Percentiles rank a stretch among this genome's conserved stretches.
These are phyloP conservation scores for Prunella vulgaris DNA, from an alignment of 257 asterid genomes.

Conservation along the genomic window DNA sequence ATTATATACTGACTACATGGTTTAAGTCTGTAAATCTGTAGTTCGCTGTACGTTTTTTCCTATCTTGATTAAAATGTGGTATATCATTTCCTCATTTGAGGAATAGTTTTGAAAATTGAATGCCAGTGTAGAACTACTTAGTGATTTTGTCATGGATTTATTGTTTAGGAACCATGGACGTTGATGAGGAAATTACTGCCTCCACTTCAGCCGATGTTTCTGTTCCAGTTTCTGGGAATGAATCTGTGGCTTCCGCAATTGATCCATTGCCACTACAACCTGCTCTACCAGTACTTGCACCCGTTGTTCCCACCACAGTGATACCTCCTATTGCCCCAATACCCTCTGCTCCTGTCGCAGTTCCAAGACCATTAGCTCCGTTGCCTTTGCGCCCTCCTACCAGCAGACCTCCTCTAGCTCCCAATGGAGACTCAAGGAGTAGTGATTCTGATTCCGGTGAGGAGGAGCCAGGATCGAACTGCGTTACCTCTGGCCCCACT, in stretches of 20 bases:
- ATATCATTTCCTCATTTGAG: not conserved
- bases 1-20: not conserved
- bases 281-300: slow-evolving; percentile 26
- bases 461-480: slow-evolving; percentile 38
- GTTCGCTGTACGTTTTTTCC: not conserved
- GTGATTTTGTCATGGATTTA: not conserved
- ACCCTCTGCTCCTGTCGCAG: slow-evolving; percentile 33
- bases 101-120: not conserved
- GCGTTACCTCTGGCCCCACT: slow-evolving; percentile 26
- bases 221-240: slow-evolving; percentile 31
- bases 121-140: not conserved
- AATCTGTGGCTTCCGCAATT: slow-evolving; percentile 36
- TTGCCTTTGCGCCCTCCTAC: slow-evolving; percentile 56
- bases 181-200: slow-evolving; percentile 47
- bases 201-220: slow-evolving; percentile 38
- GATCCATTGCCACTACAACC: slow-evolving; percentile 45
- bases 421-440: slow-evolving; percentile 46
- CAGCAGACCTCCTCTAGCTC: slow-evolving; percentile 42
- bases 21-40: not conserved
- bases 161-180: slow-evolving; percentile 46
- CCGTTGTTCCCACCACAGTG: slow-evolving; percentile 25
- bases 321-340: slow-evolving; percentile 59
- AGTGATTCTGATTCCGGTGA: slow-evolving; percentile 64
- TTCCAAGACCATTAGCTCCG: slow-evolving; percentile 71
- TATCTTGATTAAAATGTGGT: not conserved